These are phyloP conservation scores for Fusarium torreyae DNA, from an alignment of 2,329 filamentous ascomycete genomes.

Conservation along the genomic window DNA sequence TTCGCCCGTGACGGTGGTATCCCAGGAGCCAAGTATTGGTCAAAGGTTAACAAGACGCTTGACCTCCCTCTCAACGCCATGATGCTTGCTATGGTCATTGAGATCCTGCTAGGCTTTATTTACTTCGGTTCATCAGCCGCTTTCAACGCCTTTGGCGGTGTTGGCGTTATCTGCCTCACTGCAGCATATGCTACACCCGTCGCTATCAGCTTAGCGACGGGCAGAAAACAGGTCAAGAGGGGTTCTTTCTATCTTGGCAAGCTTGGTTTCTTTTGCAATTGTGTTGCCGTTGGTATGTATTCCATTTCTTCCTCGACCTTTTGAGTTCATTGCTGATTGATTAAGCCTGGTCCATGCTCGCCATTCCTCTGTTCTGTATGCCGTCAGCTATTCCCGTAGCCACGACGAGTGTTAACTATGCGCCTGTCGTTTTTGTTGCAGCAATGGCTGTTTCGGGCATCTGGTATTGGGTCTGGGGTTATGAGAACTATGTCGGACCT, in stretches of 20 bases:
- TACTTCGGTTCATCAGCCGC: constrained; percentile 23
- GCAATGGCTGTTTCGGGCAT: constrained; percentile 12
- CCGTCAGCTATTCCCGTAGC: constrained; percentile 14
- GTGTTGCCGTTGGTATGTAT: constrained; percentile 20
- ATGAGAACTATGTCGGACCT: constrained; percentile 27
- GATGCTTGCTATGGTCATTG: constrained; percentile 17
- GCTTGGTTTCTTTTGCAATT: constrained; percentile 4
- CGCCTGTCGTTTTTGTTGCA: constrained; percentile 24
- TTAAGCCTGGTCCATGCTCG: constrained; percentile 27
- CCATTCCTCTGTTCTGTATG: constrained; percentile 31
- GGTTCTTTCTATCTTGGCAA: constrained; percentile 17
- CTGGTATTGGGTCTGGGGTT: constrained; percentile 33
- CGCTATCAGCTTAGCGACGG: constrained; percentile 14
- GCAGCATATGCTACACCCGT: constrained; percentile 23
- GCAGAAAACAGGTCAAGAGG: constrained; percentile 12
- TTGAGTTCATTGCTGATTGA: not conserved
- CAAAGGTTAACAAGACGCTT: constrained; percentile 10
- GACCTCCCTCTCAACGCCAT: constrained; percentile 22
- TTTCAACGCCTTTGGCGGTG: constrained; percentile 21
- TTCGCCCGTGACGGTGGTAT: constrained; percentile 28
- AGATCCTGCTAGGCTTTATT: constrained; percentile 19
- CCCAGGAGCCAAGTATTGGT: constrained; percentile 14
- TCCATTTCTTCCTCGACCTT: not conserved
- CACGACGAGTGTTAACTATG: constrained; percentile 19
- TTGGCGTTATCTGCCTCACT: constrained; percentile 18